phyloP scores from a whole-genome alignment of 768 basidiomycete genomes.

The Lentinus brumalis region DNA sequence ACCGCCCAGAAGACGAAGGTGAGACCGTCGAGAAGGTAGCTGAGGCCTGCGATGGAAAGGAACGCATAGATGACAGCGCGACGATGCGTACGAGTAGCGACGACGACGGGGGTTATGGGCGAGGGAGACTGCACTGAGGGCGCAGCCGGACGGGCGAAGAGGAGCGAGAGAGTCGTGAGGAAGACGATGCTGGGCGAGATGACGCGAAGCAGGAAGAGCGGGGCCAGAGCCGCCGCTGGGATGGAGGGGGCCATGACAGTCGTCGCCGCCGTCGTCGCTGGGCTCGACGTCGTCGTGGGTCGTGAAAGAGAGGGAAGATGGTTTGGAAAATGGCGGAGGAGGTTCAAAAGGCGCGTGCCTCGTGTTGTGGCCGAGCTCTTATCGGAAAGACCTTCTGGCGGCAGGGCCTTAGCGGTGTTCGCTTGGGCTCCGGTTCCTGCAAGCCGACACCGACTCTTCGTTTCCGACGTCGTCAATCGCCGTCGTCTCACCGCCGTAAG shows the following conservation, averaged over 20 bases:
- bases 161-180: conserved; percentile 60
- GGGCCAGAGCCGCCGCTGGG: conserved; percentile 27
- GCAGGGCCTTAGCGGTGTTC: conserved; percentile 11
- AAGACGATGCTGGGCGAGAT: conserved; percentile 69
- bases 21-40: conserved; percentile 78
- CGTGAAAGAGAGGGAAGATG: conserved; percentile 28
- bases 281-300: conserved; percentile 30
- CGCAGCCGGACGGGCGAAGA: conserved; percentile 48
- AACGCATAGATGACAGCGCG: conserved; percentile 72
- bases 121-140: conserved; percentile 45
- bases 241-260: conserved; percentile 19
- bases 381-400: conserved; percentile 20
- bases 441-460: conserved; percentile 9
- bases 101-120: conserved; percentile 77
- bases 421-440: conserved; percentile 17
- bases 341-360: conserved; percentile 18
- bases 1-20: conserved; percentile 68
- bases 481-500: not conserved
- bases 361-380: conserved; percentile 23
- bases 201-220: conserved; percentile 61
- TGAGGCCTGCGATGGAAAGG: conserved; percentile 67
- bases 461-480: not conserved
- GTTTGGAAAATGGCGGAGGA: not conserved
- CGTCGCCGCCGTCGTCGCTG: conserved; percentile 37
- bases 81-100: conserved; percentile 72